These are phyloP conservation scores for Aspergillus ostianus DNA, from an alignment of 495 filamentous ascomycete genomes.

Conservation along the genomic window DNA sequence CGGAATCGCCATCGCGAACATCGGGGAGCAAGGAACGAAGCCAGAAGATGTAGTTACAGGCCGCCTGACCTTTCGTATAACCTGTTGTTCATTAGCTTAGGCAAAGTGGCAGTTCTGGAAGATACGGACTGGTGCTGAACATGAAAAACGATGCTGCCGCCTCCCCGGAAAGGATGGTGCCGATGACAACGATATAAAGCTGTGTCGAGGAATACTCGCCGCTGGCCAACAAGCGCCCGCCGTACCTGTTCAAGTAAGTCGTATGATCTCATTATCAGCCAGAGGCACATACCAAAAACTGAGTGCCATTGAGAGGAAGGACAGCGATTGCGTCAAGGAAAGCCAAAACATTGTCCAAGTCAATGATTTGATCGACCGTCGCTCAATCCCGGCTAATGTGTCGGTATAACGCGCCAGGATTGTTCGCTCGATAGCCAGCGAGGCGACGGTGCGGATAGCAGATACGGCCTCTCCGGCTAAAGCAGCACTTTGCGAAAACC, in stretches of 20 bases:
- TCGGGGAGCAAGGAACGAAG: constrained; percentile 35
- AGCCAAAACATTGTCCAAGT: constrained; percentile 18
- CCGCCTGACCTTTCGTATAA: constrained; percentile 45
- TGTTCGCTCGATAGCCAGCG: constrained; percentile 51
- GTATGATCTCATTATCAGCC: neutral
- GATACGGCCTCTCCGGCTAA: constrained; percentile 54
- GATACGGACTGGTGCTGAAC: constrained; percentile 22
- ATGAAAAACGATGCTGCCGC: constrained; percentile 45
- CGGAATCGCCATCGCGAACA: constrained; percentile 38
- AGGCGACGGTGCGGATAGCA: constrained; percentile 55
- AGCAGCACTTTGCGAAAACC: constrained; percentile 47
- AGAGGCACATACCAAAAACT: constrained; percentile 48
- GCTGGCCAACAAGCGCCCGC: constrained; percentile 24
- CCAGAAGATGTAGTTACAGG: constrained; percentile 48
- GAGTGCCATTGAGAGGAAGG: constrained; percentile 50
- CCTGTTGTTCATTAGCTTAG: constrained; percentile 15
- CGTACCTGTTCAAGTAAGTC: constrained; percentile 30
- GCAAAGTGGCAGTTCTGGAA: neutral
- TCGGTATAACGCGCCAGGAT: constrained; percentile 51
- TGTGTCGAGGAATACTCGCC: constrained; percentile 43
- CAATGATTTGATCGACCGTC: constrained; percentile 2
- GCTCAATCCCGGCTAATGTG: constrained; percentile 9
- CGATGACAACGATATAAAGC: constrained; percentile 55
- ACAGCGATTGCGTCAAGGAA: constrained; percentile 27
- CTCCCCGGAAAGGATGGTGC: constrained; percentile 53